Evolutionary conservation across 2,329 filamentous ascomycete genomes (phyloP).

Genomic region (Pochonia chlamydosporia): DNA sequence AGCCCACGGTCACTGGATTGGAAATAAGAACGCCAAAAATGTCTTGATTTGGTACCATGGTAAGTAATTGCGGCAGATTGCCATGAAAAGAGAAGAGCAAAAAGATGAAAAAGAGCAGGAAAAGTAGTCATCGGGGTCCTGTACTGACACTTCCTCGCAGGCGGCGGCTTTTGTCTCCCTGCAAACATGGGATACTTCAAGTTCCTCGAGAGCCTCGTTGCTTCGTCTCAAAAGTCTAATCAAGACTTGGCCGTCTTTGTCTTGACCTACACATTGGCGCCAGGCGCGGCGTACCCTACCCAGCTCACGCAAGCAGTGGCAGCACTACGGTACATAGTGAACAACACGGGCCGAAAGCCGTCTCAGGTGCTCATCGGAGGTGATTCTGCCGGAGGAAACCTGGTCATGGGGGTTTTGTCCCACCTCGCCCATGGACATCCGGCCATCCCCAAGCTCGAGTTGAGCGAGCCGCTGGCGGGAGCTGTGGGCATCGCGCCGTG

Average conservation of each 20-base stretch:
- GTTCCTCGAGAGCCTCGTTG: constrained; percentile 12
- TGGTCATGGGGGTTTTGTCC: constrained; percentile 15
- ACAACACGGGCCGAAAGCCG: constrained; percentile 8
- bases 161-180: constrained; percentile 16
- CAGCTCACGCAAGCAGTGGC: constrained; percentile 16
- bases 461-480: constrained; percentile 13
- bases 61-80: too few relatives aligned
- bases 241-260: constrained; percentile 15
- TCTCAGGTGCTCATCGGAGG: constrained; percentile 14
- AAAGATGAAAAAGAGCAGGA: too few relatives aligned
- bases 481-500: constrained; percentile 13
- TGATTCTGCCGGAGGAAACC: constrained; percentile 17
- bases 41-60: constrained; percentile 19
- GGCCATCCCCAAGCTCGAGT: constrained; percentile 11
- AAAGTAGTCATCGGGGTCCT: too few relatives aligned
- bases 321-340: constrained; percentile 14
- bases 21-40: constrained; percentile 13
- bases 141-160: constrained; percentile 2
- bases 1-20: constrained; percentile 16
- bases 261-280: constrained; percentile 15
- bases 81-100: too few relatives aligned
- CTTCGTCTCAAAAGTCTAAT: constrained; percentile 7
- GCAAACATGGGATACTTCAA: constrained; percentile 15
- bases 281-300: constrained; percentile 14
- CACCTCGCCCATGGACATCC: constrained; percentile 16